Evolutionary conservation across 805 yeast species (phyloP).

Genomic region (Isabelozyma rhagii): DNA sequence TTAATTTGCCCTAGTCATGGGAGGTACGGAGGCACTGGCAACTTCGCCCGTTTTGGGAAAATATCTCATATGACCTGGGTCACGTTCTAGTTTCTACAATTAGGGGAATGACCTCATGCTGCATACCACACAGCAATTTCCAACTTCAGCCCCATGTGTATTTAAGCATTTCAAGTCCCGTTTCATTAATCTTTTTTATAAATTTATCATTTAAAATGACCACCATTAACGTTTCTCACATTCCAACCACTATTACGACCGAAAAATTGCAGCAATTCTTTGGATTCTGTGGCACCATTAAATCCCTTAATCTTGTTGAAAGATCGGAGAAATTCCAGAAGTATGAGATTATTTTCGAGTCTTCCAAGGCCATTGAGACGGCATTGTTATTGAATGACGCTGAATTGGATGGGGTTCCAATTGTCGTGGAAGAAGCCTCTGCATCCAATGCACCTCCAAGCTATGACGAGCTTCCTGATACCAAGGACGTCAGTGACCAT

Average conservation of each 20-base stretch:
- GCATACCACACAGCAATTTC: background rate
- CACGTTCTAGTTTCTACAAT: background rate
- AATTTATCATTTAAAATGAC: constrained; percentile 17
- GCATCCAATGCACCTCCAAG: constrained; percentile 12
- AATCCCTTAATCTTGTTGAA: constrained; percentile 29
- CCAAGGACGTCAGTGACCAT: constrained; percentile 12
- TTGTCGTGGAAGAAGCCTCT: constrained; percentile 41
- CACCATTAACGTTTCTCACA: constrained; percentile 53
- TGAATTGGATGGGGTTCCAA: constrained; percentile 58
- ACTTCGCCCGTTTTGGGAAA: too few species aligned
- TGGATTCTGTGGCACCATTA: constrained; percentile 64
- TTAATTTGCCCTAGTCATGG: too few species aligned
- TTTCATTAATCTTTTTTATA: background rate
- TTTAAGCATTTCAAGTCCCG: background rate
- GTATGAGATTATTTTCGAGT: constrained; percentile 52
- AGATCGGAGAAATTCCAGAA: constrained; percentile 29
- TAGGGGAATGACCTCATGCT: background rate
- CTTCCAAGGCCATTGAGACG: constrained; percentile 61
- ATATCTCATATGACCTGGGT: background rate
- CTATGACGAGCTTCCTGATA: constrained; percentile 8
- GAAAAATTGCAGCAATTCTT: constrained; percentile 63
- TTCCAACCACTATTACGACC: constrained; percentile 48
- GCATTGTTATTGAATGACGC: constrained; percentile 73
- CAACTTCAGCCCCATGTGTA: background rate
- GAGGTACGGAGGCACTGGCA: too few species aligned